Base-by-base conservation (phyloP, 2,329 filamentous ascomycete genomes). In the Penicillium sp. region DNA sequence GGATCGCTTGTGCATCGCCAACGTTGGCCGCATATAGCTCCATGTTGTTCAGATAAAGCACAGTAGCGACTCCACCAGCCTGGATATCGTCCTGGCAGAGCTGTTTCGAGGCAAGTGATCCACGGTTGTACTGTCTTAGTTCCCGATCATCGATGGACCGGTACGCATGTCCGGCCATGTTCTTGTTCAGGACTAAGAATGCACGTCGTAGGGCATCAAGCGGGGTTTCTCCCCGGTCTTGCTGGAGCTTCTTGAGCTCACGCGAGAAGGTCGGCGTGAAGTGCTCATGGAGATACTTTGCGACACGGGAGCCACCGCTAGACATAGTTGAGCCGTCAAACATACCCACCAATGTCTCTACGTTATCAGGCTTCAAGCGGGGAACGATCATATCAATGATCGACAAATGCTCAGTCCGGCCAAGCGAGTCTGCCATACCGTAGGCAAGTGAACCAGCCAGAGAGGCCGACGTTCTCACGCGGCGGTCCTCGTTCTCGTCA, bases 381-480 rank as follows among this genome's bases (percentile, higher is more conserved):
- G 95, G 95, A 34, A 98, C 91, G 20, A 99, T 92, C 78, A 99
- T 88, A 73, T 99, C 95, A 60, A 98, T 89, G 2, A 93, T 96
- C 5, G 95, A 98, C 54, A 99, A 79, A 74, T 99, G 95, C 76
- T 99, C 95, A 68, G 94, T 93, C 71, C 88, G 90, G 41, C 95
- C 95, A 14, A 99, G 82, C 14, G 91, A 96, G 77, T 99, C 95
- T 7, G 95, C 95, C 93, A 99, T 97, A 62, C 95, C 95, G 71
- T 99, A 99, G 1, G 92, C 89, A 76, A 99, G 85, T 35, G 91
- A 89, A 1, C 94, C 94, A 20, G 96, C 93, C 57, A 94, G 79
- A 0, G 94, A 96, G n/a, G 93, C 93, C 31, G 95, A 96, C n/a
- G 95, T 98, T 70, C 95, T 87, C 57, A 99, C 92, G 82, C 95